Conservation (phyloP, 2,329 filamentous ascomycete genomes). For the Claviceps sp. region DNA sequence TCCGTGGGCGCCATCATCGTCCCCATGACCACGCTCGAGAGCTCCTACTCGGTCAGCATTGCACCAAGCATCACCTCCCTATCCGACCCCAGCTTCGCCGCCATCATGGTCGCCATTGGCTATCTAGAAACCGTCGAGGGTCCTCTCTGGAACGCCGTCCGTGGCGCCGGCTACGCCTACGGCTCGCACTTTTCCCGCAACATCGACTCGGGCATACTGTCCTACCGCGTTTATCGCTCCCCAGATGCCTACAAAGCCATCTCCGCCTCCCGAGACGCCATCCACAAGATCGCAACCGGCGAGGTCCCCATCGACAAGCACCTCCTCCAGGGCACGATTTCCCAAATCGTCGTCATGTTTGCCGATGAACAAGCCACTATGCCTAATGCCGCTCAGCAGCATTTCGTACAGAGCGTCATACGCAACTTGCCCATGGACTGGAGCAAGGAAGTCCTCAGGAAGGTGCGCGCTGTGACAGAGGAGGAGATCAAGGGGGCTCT, state of each 20-base stretch:
- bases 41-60: constrained; percentile 71
- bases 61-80: constrained; percentile 63
- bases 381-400: constrained; percentile 65
- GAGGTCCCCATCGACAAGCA: constrained; percentile 60
- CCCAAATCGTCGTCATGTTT: constrained; percentile 71
- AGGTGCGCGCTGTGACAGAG: constrained; percentile 60
- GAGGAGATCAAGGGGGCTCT: constrained; percentile 68
- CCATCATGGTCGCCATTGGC: constrained; percentile 74
- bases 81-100: constrained; percentile 63
- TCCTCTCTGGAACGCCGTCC: constrained; percentile 84
- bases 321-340: constrained; percentile 81
- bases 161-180: constrained; percentile 87
- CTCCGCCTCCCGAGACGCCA: constrained; percentile 57
- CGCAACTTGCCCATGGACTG: constrained; percentile 64
- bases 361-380: constrained; percentile 85
- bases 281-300: constrained; percentile 62
- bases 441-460: constrained; percentile 60
- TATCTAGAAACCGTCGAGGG: constrained; percentile 92
- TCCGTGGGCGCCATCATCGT: constrained; percentile 63
- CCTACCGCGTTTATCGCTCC: constrained; percentile 80
- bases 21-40: constrained; percentile 85
- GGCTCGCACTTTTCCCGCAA: constrained; percentile 69
- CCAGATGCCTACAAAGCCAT: constrained; percentile 85
- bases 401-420: constrained; percentile 72
- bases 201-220: constrained; percentile 64